Conservation (phyloP, 83 land plant genomes). For the Diphasiastrum complanatum region DNA sequence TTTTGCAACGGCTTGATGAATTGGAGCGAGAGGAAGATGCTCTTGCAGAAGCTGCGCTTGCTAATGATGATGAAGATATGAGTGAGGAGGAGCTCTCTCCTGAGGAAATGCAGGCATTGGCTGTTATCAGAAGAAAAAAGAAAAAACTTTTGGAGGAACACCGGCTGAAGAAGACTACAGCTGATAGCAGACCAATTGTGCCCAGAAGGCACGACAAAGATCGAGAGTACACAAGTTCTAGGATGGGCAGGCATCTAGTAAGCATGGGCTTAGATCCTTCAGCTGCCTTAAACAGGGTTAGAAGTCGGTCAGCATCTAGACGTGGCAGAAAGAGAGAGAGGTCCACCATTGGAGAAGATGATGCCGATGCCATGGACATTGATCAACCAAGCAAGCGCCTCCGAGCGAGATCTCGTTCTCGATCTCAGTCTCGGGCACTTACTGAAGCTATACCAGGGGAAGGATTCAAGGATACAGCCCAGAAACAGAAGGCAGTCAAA, state of each 20-base stretch:
- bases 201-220: slow-evolving; percentile 86
- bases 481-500: slow-evolving; percentile 69
- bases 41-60: slow-evolving; percentile 34
- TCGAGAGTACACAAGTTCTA: slow-evolving; percentile 43
- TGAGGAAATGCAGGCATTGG: slow-evolving; percentile 32
- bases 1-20: slow-evolving; percentile 63
- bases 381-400: slow-evolving; percentile 58
- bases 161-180: slow-evolving; percentile 80
- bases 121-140: slow-evolving; percentile 65
- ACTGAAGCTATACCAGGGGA: slow-evolving; percentile 40
- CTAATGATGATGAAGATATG: slow-evolving; percentile 67
- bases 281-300: slow-evolving; percentile 55
- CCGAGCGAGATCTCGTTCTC: slow-evolving; percentile 26
- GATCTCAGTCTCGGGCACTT: slow-evolving; percentile 37
- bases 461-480: slow-evolving; percentile 78
- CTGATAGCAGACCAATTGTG: slow-evolving; percentile 74
- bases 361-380: slow-evolving; percentile 62
- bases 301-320: slow-evolving; percentile 60
- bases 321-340: slow-evolving; percentile 74
- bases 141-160: slow-evolving; percentile 70
- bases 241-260: slow-evolving; percentile 78
- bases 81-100: slow-evolving; percentile 50
- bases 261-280: slow-evolving; percentile 71
- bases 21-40: slow-evolving; percentile 69
- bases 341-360: slow-evolving; percentile 37